Base-by-base conservation (phyloP, 2,329 filamentous ascomycete genomes). In the Ramichloridium luteum region DNA sequence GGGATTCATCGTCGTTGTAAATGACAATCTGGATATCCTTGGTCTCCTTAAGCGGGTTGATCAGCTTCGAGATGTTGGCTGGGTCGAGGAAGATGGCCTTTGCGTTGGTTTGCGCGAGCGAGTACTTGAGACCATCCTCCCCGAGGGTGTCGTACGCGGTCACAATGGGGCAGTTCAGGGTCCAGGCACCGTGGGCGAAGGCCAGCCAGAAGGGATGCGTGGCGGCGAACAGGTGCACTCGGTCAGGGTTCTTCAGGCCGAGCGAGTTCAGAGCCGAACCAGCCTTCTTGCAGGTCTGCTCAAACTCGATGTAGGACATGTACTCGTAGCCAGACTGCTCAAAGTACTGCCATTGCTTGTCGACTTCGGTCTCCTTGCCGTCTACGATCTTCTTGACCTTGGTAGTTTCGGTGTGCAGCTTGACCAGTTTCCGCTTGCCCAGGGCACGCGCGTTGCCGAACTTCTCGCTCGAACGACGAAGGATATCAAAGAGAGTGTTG, bases 1-100 rank as follows among this genome's bases (percentile, higher is more conserved):
- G 27, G 5, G 27, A 28, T 16, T 28, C 27, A 28, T 28, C 27
- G 55, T 43, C 53, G 43, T 80, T 80, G 60, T 77, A 74, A 39
- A 80, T 70, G 43, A 80, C 58, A 33, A 60, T 65, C 47, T 69
- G 66, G 50, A 80, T 63, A 5, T 67, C 61, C 6, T 64, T 63
- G 12, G 68, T 68, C 32, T 69, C 71, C 53, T 72, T 69, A 39
- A 80, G 60, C 13, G 74, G 68, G 1, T 60, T 60, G 20, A 59
- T 51, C 27, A 74, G 67, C 17, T 28, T 28, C 4, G 29, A 12
- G 13, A 39, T 20, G 10, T 54, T 43, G 25, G 38, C 38, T 18
- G 52, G 50, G 35, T 56, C 52, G 13, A 55, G 39, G 46, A 56
- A 56, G 22, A 56, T 56, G 30, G 50, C 48, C 14, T 45, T 44